Percentiles rank a stretch among this genome's conserved stretches.
Conservation (phyloP, 2,329 filamentous ascomycete species). For the Bretziella fagacearum region DNA sequence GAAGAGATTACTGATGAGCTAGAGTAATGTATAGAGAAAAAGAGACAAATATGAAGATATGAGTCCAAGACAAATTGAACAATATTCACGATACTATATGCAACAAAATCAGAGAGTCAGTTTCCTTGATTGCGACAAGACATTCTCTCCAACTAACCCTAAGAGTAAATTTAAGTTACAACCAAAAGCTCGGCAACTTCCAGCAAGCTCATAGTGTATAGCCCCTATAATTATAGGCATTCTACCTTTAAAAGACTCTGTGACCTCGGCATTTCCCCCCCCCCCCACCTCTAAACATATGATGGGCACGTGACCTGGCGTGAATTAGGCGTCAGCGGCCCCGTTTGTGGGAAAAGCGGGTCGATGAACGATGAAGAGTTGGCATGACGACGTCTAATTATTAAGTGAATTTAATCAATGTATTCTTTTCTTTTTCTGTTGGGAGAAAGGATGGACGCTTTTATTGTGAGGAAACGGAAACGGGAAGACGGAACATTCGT, state of each 20-base stretch:
- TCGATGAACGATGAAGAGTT: too few relatives aligned
- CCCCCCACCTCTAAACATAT: too few relatives aligned
- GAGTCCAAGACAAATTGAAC: not conserved
- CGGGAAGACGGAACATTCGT: conserved; percentile 19
- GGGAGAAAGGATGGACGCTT: conserved; percentile 43
- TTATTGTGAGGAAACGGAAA: conserved; percentile 39
- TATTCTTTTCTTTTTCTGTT: too few relatives aligned
- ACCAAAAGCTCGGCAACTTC: too few relatives aligned
- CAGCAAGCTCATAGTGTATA: not conserved
- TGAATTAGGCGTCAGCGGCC: not conserved
- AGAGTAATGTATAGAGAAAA: not conserved
- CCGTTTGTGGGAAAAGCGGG: not conserved
- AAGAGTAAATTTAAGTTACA: too few relatives aligned
- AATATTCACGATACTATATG: not conserved
- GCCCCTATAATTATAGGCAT: not conserved
- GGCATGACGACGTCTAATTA: too few relatives aligned
- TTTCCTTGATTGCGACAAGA: not conserved
- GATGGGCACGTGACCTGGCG: conserved; percentile 1
- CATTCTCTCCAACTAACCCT: not conserved
- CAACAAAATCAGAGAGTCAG: not conserved
- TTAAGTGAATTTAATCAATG: too few relatives aligned
- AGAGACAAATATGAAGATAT: not conserved
- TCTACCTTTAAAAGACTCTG: too few relatives aligned
- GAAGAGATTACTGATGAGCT: not conserved
- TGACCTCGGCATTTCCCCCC: conserved; percentile 6